Evolutionary conservation across 179 eudicot genomes (phyloP).

Genomic region (Pouteria campechiana): DNA sequence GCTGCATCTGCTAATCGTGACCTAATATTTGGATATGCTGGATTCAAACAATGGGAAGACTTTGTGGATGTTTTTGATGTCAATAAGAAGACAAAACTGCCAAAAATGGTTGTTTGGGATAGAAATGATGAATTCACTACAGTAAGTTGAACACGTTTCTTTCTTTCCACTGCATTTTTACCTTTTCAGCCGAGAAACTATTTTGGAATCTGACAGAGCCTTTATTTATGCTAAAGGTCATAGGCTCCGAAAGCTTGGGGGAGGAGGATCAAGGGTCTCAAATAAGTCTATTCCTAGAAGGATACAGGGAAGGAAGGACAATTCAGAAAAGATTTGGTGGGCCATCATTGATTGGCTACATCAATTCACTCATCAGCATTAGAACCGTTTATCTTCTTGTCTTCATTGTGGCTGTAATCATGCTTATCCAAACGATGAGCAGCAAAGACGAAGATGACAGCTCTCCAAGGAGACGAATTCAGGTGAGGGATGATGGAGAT

Average conservation of each 20-base stretch:
- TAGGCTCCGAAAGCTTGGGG: conserved; percentile 62
- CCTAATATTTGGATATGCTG: conserved; percentile 70
- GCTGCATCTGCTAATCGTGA: conserved; percentile 98
- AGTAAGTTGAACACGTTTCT: conserved; percentile 49
- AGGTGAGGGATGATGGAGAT: conserved; percentile 15
- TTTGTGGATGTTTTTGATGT: conserved; percentile 73
- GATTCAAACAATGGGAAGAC: conserved; percentile 59
- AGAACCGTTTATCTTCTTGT: conserved; percentile 32
- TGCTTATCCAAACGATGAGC: conserved; percentile 36
- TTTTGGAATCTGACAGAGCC: not conserved
- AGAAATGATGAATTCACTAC: conserved; percentile 70
- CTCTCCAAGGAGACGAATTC: too few relatives aligned
- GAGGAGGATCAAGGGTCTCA: conserved; percentile 63
- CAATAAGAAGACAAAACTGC: conserved; percentile 42
- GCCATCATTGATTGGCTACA: conserved; percentile 55
- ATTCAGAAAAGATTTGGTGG: conserved; percentile 43
- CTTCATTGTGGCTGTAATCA: conserved; percentile 33
- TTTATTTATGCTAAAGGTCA: conserved; percentile 31
- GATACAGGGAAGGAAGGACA: conserved; percentile 73
- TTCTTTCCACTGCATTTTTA: not conserved
- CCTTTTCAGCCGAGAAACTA: not conserved
- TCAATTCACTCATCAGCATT: conserved; percentile 48
- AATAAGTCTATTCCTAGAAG: conserved; percentile 67
- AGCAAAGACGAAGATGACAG: conserved; percentile 43
- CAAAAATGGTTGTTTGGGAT: conserved; percentile 95